Evolutionary conservation across 2,329 filamentous ascomycete species (phyloP), one percentile per base, ranked within the genome.

Genomic region (Blastomyces silverae): DNA sequence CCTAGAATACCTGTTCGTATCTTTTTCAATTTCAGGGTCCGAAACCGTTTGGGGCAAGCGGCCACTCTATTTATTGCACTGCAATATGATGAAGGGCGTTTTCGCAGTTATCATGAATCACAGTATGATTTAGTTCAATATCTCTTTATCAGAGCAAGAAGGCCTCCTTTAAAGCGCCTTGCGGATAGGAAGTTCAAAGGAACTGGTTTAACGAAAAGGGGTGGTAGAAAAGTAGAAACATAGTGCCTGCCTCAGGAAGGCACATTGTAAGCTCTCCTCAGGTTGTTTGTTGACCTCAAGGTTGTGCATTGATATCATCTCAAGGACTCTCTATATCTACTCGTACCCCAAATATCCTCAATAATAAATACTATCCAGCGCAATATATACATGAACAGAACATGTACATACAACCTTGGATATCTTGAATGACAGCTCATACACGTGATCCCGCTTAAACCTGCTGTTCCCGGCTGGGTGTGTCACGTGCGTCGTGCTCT

Each of bases 401-500:
- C n/a, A n/a, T n/a, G n/a, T n/a, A n/a, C n/a, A n/a, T n/a, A n/a
- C n/a, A n/a, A n/a, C n/a, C n/a, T n/a, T n/a, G n/a, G n/a, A n/a
- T n/a, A n/a, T n/a, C n/a, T n/a, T n/a, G n/a, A n/a, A n/a, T n/a
- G n/a, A n/a, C n/a, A n/a, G n/a, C n/a, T n/a, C n/a, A n/a, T n/a
- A 34, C 15, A 22, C 25, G 25, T 28, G n/a, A 53, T 15, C 50
- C 25, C 50, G 28, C 53, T 56, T 56, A 34, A 34, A 7, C 53
- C 53, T 31, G 53, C 53, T 56, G 25, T 56, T 56, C 53, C 52
- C 25, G 48, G 48, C 48, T 5, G 2, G 2, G 2, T 22, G 25
- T 34, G 46, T 62, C 61, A 62, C 61, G 61, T 62, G 61, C 22
- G 25, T n/a, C 28, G 3, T 20, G 28, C 28, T 10, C 2, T 34